phyloP scores from a whole-genome alignment of 2,329 filamentous ascomycete genomes.

The Triangularia verruculosa region DNA sequence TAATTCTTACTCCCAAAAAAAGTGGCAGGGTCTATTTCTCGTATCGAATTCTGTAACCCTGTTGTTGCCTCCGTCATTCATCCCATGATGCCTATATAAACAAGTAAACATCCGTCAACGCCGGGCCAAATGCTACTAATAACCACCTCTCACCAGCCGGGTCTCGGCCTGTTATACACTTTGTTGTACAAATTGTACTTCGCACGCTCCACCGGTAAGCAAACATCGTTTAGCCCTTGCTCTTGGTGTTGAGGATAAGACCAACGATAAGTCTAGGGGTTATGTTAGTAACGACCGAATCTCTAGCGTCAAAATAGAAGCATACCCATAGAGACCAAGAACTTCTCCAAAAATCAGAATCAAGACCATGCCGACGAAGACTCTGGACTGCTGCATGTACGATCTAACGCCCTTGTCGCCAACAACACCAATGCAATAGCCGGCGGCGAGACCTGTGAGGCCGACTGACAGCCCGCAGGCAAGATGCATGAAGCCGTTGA shows the following conservation, averaged over 20 bases:
- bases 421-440: conserved; percentile 94
- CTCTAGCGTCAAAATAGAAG: conserved; percentile 22
- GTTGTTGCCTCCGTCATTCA: not conserved
- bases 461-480: conserved; percentile 88
- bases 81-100: conserved; percentile 18
- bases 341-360: conserved; percentile 99
- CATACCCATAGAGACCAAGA: conserved; percentile 91
- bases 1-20: not conserved
- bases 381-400: conserved; percentile 93
- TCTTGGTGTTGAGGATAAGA: conserved; percentile 88
- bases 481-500: conserved; percentile 91
- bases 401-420: conserved; percentile 91
- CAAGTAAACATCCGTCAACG: conserved; percentile 33
- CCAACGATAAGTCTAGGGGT: conserved; percentile 77
- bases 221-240: conserved; percentile 50
- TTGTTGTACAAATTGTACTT: conserved; percentile 19
- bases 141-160: conserved; percentile 13
- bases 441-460: conserved; percentile 86
- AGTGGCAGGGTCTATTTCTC: not conserved
- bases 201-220: conserved; percentile 5
- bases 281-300: conserved; percentile 8
- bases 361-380: conserved; percentile 98
- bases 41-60: not conserved
- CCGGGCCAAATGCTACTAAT: conserved; percentile 25
- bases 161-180: conserved; percentile 17